Percentiles rank a stretch among this genome's conserved stretches.
These are phyloP conservation scores for Isabelozyma rhagii DNA, from an alignment of 805 yeast species.

Conservation along the genomic window DNA sequence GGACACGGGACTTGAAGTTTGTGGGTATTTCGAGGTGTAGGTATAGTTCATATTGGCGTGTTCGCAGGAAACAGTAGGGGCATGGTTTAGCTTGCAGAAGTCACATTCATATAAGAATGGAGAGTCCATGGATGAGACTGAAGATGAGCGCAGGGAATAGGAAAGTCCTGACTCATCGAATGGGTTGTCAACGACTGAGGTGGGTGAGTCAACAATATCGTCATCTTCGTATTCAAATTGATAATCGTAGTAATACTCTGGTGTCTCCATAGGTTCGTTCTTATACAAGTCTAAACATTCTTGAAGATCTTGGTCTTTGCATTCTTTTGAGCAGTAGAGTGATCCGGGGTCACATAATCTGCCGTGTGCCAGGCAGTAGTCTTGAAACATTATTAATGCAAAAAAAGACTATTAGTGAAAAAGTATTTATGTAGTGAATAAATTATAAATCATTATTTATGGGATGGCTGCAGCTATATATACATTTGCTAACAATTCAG, in stretches of 20 bases:
- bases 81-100: background rate
- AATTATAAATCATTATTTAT: no score
- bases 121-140: background rate
- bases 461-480: background rate
- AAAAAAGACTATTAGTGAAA: background rate
- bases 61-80: background rate
- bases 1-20: background rate
- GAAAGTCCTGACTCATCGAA: background rate
- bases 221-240: constrained; percentile 2
- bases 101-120: background rate
- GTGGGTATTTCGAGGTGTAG: background rate
- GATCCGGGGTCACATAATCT: constrained; percentile 14
- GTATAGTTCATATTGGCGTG: background rate
- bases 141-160: background rate
- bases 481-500: background rate
- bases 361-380: constrained; percentile 18
- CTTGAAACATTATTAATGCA: constrained; percentile 12
- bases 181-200: background rate
- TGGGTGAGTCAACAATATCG: constrained; percentile 1
- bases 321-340: constrained; percentile 17
- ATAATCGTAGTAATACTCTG: constrained; percentile 2
- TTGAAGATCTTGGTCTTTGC: constrained; percentile 12
- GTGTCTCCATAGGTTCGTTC: background rate
- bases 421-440: background rate
- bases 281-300: constrained; percentile 2